These are phyloP conservation scores for Orobanche coerulescens DNA, from an alignment of 257 asterid genomes.

Conservation along the genomic window DNA sequence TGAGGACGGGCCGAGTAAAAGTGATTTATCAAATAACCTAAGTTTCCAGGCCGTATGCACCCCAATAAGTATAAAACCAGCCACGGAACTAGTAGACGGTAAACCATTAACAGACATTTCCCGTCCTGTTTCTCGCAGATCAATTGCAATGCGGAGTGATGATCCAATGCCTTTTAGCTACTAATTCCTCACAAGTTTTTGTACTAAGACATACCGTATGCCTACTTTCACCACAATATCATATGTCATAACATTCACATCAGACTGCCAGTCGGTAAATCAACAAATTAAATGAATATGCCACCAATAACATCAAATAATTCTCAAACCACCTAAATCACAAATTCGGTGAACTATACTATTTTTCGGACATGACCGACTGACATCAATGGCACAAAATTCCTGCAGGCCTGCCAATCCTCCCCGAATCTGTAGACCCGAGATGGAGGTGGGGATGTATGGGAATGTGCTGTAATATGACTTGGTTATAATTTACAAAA, in stretches of 20 bases:
- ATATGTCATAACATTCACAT: not conserved
- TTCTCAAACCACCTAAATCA: not conserved
- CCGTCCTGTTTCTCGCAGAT: not conserved
- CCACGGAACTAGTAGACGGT: not conserved
- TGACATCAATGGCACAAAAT: not conserved
- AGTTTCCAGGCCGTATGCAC: too few relatives aligned
- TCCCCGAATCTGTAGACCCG: not conserved
- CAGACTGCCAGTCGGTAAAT: not conserved
- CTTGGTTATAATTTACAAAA: too few relatives aligned
- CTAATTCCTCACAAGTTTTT: not conserved
- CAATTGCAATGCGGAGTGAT: too few relatives aligned
- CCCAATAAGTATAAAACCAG: too few relatives aligned
- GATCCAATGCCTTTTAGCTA: not conserved
- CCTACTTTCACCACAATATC: not conserved
- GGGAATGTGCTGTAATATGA: not conserved
- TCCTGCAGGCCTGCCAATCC: not conserved
- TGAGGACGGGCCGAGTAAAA: too few relatives aligned
- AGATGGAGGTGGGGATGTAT: not conserved
- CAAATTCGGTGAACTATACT: not conserved
- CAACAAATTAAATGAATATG: not conserved
- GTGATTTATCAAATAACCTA: too few relatives aligned
- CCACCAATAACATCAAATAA: not conserved
- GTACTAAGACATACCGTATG: not conserved
- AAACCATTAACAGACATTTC: not conserved
- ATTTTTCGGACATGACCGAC: not conserved